Base-by-base conservation (phyloP, 331 rosid species). In the Pyracantha coccinea region DNA sequence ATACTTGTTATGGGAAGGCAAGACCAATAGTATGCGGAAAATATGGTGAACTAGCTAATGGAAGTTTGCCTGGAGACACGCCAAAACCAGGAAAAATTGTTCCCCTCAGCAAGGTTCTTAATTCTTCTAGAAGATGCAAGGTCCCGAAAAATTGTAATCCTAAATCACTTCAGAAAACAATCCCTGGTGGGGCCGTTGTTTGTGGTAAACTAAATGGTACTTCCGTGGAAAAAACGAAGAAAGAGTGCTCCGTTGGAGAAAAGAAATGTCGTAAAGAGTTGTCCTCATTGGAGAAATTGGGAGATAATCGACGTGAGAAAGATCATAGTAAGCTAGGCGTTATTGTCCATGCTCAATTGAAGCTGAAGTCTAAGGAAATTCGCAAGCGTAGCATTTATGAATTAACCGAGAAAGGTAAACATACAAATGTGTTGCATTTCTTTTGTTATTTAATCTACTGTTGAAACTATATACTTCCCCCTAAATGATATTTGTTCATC, bases 381-480 rank as follows among this genome's bases (percentile, higher is more conserved):
- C 82, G 70, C 60, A 84, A 86, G 74, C 90, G 89, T 58, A 88
- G 89, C 81, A 84, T 90, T 41, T 75, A 88, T 83, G 92, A 90
- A 33, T 81, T 90, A 70, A 83, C 89, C 11, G 84, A 69, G 55
- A 76, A 75, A 79, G 96, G 92, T 90, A 77, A 86, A 55, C 59
- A 20, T 77, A 16, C 68, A 66, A 63, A 20, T 69, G 44, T 15
- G 50, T 55, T 66, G 38, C 33, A 66, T 14, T 8, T 63, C 25
- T 54, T 21, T 10, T 83, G 54, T 35, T 31, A 20, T 54, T 68
- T 31, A 69, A 31, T 55, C 47, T 23, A n/a, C 15, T 12, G 45
- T 7, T 13, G 66, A 71, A 70, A 38, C 9, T 71, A 15, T 13
- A 20, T 32, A 21, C 32, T 55, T 33, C 33, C 2, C 64, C 53